Conservation (phyloP, 2,329 filamentous ascomycete species). For the Xylariales sp. region DNA sequence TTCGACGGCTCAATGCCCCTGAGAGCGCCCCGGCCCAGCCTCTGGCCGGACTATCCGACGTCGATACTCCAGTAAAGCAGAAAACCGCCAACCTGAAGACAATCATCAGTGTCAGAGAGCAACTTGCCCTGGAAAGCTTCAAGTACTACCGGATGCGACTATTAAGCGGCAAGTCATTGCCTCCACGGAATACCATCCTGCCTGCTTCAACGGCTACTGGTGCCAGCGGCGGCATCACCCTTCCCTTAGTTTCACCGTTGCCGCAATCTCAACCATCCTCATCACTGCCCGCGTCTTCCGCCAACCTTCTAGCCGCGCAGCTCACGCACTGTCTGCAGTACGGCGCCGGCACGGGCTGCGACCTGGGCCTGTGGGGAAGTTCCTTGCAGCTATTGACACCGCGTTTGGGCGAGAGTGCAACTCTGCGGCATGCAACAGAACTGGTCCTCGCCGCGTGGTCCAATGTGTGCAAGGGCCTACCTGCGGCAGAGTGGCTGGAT, state of each 20-base stretch:
- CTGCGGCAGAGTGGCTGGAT: constrained; percentile 18
- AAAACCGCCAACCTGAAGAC: no score
- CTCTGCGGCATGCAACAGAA: constrained; percentile 17
- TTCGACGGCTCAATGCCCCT: no score
- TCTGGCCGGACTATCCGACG: no score
- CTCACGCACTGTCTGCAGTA: constrained; percentile 16
- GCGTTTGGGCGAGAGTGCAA: constrained; percentile 14
- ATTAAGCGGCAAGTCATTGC: background rate
- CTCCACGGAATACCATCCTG: no score
- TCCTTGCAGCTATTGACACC: constrained; percentile 19
- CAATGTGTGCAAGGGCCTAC: constrained; percentile 17
- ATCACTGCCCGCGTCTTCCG: background rate
- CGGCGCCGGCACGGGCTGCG: constrained; percentile 17
- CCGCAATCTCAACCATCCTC: background rate
- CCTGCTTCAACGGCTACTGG: no score
- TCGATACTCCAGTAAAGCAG: no score
- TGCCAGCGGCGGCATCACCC: no score
- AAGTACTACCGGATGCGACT: background rate
- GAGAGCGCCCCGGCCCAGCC: no score
- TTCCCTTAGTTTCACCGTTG: no score
- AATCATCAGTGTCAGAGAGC: background rate
- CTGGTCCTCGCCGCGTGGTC: constrained; percentile 18
- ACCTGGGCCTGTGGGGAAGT: constrained; percentile 19
- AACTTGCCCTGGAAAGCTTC: background rate
- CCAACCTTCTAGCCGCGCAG: constrained; percentile 14